Evolutionary conservation across 2,329 filamentous ascomycete species (phyloP).

Genomic region (Aspergillus tamarii): DNA sequence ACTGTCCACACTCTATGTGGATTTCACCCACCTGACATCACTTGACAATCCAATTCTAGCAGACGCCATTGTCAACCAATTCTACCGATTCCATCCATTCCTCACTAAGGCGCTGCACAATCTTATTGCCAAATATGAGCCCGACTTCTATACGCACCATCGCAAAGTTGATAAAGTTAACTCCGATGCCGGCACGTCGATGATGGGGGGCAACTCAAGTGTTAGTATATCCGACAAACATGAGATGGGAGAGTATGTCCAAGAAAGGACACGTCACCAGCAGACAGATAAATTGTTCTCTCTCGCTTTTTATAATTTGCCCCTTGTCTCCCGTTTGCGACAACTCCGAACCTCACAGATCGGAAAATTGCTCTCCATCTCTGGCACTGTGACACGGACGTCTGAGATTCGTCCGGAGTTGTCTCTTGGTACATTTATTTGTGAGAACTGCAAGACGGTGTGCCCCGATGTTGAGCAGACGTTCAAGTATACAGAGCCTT

Average conservation of each 20-base stretch:
- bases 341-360: conserved; percentile 87
- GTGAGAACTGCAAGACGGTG: conserved; percentile 81
- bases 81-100: conserved; percentile 94
- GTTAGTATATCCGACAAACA: conserved; percentile 60
- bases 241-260: conserved; percentile 55
- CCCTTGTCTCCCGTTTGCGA: conserved; percentile 81
- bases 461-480: conserved; percentile 94
- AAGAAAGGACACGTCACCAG: conserved; percentile 79
- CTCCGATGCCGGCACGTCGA: conserved; percentile 68
- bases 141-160: conserved; percentile 90
- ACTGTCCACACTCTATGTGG: conserved; percentile 68
- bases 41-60: conserved; percentile 80
- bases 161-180: conserved; percentile 75
- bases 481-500: conserved; percentile 95
- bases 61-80: conserved; percentile 83
- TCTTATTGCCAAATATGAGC: conserved; percentile 91
- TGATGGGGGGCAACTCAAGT: conserved; percentile 61
- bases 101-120: conserved; percentile 87
- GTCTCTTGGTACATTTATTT: conserved; percentile 88
- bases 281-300: conserved; percentile 97
- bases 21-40: conserved; percentile 75
- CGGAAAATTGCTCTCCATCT: conserved; percentile 91
- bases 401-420: conserved; percentile 96
- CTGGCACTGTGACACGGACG: conserved; percentile 92
- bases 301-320: conserved; percentile 89